These are phyloP conservation scores for Abelmoschus esculentus DNA, from an alignment of 345 rosid genomes.

Conservation along the genomic window DNA sequence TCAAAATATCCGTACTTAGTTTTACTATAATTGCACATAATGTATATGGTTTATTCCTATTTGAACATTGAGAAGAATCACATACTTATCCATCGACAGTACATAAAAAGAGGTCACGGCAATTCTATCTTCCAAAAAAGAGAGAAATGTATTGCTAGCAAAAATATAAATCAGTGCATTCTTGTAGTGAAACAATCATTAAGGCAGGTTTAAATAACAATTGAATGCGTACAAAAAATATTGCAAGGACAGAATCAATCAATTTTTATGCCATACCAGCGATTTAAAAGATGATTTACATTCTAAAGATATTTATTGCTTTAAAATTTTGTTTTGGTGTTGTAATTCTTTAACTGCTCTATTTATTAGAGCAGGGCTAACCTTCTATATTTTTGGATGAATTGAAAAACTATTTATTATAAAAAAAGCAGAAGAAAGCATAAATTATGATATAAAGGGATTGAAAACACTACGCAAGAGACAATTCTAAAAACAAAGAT, in stretches of 20 bases:
- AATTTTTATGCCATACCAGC: not conserved
- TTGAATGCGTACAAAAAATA: not conserved
- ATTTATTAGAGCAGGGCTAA: not conserved
- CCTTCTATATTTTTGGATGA: not conserved
- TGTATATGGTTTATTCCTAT: not conserved
- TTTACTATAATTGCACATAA: not conserved
- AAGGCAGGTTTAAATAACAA: constrained; percentile 4
- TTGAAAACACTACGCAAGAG: not conserved
- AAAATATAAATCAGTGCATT: not conserved
- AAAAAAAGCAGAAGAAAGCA: not conserved
- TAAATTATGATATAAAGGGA: not conserved
- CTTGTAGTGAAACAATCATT: not conserved
- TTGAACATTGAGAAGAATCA: not conserved
- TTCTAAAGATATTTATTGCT: not conserved
- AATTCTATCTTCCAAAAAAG: not conserved
- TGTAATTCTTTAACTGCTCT: not conserved
- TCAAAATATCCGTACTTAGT: not conserved
- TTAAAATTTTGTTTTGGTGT: not conserved
- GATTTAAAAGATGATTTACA: not conserved
- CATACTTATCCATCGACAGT: not conserved
- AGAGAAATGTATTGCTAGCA: not conserved
- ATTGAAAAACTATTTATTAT: not conserved
- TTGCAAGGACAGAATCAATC: not conserved
- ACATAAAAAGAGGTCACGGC: not conserved
- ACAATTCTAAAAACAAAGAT: not conserved